Evolutionary conservation across 2,329 filamentous ascomycete genomes (phyloP).

Genomic region (Leptographium lundbergii): DNA sequence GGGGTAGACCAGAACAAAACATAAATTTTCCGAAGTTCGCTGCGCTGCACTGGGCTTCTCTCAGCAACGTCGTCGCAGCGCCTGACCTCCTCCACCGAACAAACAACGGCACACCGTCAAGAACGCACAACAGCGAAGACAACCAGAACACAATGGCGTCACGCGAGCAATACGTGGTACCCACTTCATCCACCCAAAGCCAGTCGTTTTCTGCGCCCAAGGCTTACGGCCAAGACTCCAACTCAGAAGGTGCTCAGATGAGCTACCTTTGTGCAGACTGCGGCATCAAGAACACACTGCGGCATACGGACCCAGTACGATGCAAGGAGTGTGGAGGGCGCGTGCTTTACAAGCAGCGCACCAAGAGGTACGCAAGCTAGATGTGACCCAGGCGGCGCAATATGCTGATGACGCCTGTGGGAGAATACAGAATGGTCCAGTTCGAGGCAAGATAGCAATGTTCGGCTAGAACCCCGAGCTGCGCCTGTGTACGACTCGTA

Average conservation of each 20-base stretch:
- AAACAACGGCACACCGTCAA: not conserved
- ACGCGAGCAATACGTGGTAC: constrained; percentile 68
- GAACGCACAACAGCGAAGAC: not conserved
- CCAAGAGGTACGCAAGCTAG: constrained; percentile 59
- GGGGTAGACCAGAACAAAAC: no score
- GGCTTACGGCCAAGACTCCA: constrained; percentile 22
- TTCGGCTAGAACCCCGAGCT: not conserved
- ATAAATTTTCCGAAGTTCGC: no score
- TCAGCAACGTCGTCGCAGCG: no score
- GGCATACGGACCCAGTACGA: constrained; percentile 67
- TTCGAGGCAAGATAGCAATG: constrained; percentile 72
- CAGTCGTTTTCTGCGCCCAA: constrained; percentile 21
- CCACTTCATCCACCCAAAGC: constrained; percentile 34
- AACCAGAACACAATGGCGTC: constrained; percentile 26
- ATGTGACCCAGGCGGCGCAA: not conserved
- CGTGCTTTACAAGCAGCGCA: constrained; percentile 94
- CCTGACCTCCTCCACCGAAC: no score
- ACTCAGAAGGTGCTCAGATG: constrained; percentile 36
- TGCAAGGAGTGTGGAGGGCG: constrained; percentile 92
- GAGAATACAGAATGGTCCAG: constrained; percentile 70
- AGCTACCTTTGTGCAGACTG: constrained; percentile 76
- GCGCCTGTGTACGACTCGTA: not conserved
- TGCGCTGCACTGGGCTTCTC: no score
- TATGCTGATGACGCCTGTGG: not conserved
- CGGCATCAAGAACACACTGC: constrained; percentile 61